Evolutionary conservation across 495 filamentous ascomycete species (phyloP).

Genomic region (Neurospora sp.): DNA sequence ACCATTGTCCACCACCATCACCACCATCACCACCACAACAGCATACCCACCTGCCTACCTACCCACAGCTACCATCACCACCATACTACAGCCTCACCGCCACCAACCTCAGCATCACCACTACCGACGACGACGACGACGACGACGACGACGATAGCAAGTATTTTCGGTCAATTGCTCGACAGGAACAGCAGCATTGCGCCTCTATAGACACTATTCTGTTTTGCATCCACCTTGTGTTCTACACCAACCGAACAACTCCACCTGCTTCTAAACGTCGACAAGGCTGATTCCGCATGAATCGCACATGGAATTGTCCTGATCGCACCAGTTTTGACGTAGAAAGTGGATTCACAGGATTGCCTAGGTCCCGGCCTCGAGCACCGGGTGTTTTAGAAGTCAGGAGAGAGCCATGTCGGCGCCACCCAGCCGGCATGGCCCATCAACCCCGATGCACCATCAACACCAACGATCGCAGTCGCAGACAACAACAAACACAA

Average conservation of each 20-base stretch:
- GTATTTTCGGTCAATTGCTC: not conserved
- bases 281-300: slow-evolving; percentile 16
- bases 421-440: slow-evolving; percentile 24
- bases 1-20: not conserved
- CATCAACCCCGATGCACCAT: slow-evolving; percentile 41
- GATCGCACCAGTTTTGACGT: slow-evolving; percentile 18
- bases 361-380: slow-evolving; percentile 17
- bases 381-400: slow-evolving; percentile 16
- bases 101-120: not conserved
- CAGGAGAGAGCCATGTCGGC: slow-evolving; percentile 26
- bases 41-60: not conserved
- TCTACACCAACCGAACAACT: not conserved
- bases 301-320: slow-evolving; percentile 22
- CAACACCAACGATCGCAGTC: slow-evolving; percentile 48
- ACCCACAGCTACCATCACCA: not conserved
- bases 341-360: slow-evolving; percentile 17
- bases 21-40: not conserved
- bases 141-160: not conserved
- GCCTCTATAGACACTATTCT: not conserved
- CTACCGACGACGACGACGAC: not conserved
- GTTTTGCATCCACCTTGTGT: not conserved
- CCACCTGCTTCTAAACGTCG: not conserved
- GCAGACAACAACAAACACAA: slow-evolving; percentile 35
- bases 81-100: not conserved
- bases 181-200: not conserved